These are phyloP conservation scores for Marasmius oreades DNA, from an alignment of 1,284 basidiomycete genomes.

Conservation along the genomic window DNA sequence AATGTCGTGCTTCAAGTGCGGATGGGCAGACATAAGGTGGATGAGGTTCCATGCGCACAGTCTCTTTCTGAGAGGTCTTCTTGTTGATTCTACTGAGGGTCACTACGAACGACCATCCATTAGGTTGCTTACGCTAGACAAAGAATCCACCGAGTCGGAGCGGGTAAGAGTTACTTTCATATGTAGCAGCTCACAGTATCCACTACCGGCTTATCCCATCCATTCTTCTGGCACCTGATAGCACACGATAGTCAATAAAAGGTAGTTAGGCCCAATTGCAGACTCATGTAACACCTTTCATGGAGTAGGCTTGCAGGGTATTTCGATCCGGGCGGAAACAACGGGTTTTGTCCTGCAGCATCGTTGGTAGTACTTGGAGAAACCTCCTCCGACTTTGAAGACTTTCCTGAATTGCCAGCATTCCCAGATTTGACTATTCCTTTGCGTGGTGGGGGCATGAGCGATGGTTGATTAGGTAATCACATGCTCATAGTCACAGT, in stretches of 20 bases:
- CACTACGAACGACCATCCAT: conserved; percentile 61
- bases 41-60: conserved; percentile 71
- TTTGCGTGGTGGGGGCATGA: conserved; percentile 62
- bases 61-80: conserved; percentile 67
- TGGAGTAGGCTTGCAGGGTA: conserved; percentile 73
- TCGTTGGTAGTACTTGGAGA: conserved; percentile 19
- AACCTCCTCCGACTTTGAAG: conserved; percentile 26
- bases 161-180: background rate
- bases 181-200: conserved; percentile 53
- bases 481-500: background rate
- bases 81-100: conserved; percentile 63
- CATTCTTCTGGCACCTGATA: conserved; percentile 76
- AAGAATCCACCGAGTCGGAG: conserved; percentile 16
- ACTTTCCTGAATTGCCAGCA: conserved; percentile 78
- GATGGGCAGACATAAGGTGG: conserved; percentile 61
- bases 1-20: conserved; percentile 77
- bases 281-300: conserved; percentile 51
- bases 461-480: background rate
- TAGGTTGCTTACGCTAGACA: conserved; percentile 41
- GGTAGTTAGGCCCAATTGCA: background rate
- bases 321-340: conserved; percentile 83
- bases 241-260: background rate
- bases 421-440: conserved; percentile 85
- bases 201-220: conserved; percentile 78
- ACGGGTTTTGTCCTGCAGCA: conserved; percentile 40